Conservation (phyloP, 73 alveolate genomes). For the Paramecium tetraurelia region DNA sequence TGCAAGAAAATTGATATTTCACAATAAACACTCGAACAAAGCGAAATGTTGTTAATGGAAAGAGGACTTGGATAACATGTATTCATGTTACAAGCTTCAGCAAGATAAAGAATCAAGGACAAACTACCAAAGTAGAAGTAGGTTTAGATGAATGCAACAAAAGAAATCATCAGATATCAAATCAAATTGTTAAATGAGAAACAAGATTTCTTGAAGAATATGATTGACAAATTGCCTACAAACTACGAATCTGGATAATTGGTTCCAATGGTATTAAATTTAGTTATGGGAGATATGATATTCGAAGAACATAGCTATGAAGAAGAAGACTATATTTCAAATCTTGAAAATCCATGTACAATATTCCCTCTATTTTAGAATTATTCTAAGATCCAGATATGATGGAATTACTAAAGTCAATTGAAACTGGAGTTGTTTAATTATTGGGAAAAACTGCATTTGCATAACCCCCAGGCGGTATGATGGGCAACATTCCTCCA, state of each 20-base stretch:
- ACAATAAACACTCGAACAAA: slow-evolving; percentile 53
- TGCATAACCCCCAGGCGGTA: slow-evolving; percentile 3
- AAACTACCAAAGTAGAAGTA: slow-evolving; percentile 60
- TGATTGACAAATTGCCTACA: slow-evolving; percentile 52
- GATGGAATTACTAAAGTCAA: slow-evolving; percentile 58
- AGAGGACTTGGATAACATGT: slow-evolving; percentile 66
- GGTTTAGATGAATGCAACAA: slow-evolving; percentile 42
- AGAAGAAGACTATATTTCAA: slow-evolving; percentile 61
- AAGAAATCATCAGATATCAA: slow-evolving; percentile 59
- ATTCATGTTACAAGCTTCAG: slow-evolving; percentile 63
- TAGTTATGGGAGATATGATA: slow-evolving; percentile 57
- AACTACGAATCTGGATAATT: slow-evolving; percentile 57
- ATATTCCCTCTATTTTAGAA: background rate
- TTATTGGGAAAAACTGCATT: slow-evolving; percentile 52
- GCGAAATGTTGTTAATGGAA: slow-evolving; percentile 63
- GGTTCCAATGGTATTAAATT: slow-evolving; percentile 58
- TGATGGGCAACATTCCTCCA: background rate
- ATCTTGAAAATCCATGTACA: slow-evolving; percentile 55
- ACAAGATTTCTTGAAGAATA: slow-evolving; percentile 37
- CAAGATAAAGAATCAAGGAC: slow-evolving; percentile 63
- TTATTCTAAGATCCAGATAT: slow-evolving; percentile 55
- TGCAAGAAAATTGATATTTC: slow-evolving; percentile 59
- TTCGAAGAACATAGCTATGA: slow-evolving; percentile 60
- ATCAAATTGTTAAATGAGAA: slow-evolving; percentile 53
- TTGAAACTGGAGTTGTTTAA: slow-evolving; percentile 56